Conservation (phyloP, 305 asterid genomes). For the Salvia sclarea region DNA sequence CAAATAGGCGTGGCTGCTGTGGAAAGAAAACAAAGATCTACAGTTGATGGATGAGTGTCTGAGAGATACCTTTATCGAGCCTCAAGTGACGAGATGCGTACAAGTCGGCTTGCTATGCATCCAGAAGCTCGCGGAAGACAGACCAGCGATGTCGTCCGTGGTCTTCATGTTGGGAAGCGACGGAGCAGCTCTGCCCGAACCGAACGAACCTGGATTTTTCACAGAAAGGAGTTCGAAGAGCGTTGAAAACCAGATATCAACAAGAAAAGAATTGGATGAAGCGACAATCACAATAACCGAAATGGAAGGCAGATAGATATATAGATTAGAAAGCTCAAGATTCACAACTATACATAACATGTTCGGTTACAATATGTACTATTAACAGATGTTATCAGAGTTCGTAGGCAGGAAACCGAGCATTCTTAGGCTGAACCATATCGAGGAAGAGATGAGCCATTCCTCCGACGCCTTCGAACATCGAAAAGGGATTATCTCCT, state of each 20-base stretch:
- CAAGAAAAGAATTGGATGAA: not conserved
- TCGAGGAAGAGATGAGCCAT: constrained; percentile 75
- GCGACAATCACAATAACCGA: not conserved
- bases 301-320: constrained; percentile 12
- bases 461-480: constrained; percentile 76
- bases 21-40: constrained; percentile 12
- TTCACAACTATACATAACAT: not conserved
- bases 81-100: constrained; percentile 8
- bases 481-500: constrained; percentile 58
- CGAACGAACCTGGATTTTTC: constrained; percentile 31
- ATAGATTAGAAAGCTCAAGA: not conserved
- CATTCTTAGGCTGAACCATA: constrained; percentile 57
- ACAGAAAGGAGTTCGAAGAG: not conserved
- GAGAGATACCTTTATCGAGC: not conserved
- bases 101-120: constrained; percentile 20
- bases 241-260: not conserved
- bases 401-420: constrained; percentile 75
- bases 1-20: constrained; percentile 18
- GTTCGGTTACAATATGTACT: not conserved
- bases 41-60: constrained; percentile 26
- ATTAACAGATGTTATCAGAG: constrained; percentile 32
- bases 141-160: constrained; percentile 20
- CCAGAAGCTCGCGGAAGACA: constrained; percentile 15
- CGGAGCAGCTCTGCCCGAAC: constrained; percentile 11
- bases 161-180: constrained; percentile 19